Conservation (phyloP, 2,329 filamentous ascomycete species). For the Lachnellula willkommii region DNA sequence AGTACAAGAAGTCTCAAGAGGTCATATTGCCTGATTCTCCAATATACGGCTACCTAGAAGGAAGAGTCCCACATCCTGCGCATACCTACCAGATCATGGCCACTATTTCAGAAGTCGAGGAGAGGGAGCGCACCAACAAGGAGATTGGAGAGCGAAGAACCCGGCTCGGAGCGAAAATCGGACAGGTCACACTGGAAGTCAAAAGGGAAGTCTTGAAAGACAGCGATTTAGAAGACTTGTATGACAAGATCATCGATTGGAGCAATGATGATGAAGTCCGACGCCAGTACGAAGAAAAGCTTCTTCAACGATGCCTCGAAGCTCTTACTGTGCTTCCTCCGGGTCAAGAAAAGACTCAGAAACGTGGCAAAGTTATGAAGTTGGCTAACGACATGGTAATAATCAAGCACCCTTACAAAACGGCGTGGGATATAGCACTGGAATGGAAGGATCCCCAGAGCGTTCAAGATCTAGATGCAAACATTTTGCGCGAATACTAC, state of each 20-base stretch:
- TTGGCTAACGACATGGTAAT: slow-evolving; percentile 91
- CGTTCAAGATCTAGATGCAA: slow-evolving; percentile 70
- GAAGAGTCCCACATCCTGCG: slow-evolving; percentile 71
- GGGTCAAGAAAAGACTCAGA: slow-evolving; percentile 60
- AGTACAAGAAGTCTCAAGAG: slow-evolving; percentile 71
- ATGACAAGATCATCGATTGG: slow-evolving; percentile 85
- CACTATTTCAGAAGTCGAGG: slow-evolving; percentile 76
- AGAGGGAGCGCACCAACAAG: slow-evolving; percentile 83
- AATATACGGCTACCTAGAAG: slow-evolving; percentile 78
- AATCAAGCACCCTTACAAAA: slow-evolving; percentile 81
- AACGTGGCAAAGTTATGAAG: slow-evolving; percentile 67
- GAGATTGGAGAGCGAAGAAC: slow-evolving; percentile 86
- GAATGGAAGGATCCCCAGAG: slow-evolving; percentile 81
- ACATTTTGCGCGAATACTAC: slow-evolving; percentile 74
- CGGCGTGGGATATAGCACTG: slow-evolving; percentile 86
- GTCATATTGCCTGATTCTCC: slow-evolving; percentile 74
- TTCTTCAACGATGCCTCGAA: slow-evolving; percentile 76
- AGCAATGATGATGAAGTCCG: slow-evolving; percentile 78
- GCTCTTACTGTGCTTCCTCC: slow-evolving; percentile 62
- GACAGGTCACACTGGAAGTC: slow-evolving; percentile 79
- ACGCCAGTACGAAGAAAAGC: slow-evolving; percentile 82
- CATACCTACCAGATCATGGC: slow-evolving; percentile 78
- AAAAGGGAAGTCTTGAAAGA: slow-evolving; percentile 75
- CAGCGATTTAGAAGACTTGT: slow-evolving; percentile 75
- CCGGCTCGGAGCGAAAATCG: slow-evolving; percentile 75